Evolutionary conservation across 805 yeast genomes (phyloP).

Genomic region (Candida arabinofermentans): DNA sequence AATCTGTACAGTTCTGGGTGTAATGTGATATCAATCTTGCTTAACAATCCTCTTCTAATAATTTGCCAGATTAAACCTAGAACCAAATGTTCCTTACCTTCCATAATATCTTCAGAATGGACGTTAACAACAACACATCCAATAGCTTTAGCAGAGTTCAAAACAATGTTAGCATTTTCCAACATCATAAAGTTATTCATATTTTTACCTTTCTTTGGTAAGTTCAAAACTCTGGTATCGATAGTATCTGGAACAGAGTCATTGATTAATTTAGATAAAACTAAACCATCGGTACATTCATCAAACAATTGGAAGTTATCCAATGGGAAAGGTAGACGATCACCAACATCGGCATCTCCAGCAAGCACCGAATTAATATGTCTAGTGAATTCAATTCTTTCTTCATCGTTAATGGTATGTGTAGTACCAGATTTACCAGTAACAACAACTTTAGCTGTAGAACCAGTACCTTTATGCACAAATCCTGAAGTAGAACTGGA

Average conservation of each 20-base stretch:
- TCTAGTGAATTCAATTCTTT: constrained; percentile 90
- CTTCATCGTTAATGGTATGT: constrained; percentile 96
- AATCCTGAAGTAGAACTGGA: constrained; percentile 30
- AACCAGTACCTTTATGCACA: constrained; percentile 49
- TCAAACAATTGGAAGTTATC: constrained; percentile 95
- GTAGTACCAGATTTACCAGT: constrained; percentile 88
- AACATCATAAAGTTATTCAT: constrained; percentile 93
- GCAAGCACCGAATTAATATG: constrained; percentile 90
- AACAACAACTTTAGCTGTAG: constrained; percentile 69
- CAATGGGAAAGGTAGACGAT: constrained; percentile 84
- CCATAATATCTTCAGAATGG: constrained; percentile 89
- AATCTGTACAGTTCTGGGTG: constrained; percentile 96
- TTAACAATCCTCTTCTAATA: constrained; percentile 89
- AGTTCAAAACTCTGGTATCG: constrained; percentile 93
- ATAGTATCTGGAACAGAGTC: constrained; percentile 98
- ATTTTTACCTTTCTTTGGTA: constrained; percentile 74
- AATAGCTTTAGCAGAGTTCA: constrained; percentile 97
- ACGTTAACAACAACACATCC: constrained; percentile 98
- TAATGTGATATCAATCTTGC: constrained; percentile 91
- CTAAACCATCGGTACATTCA: constrained; percentile 93
- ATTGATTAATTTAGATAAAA: constrained; percentile 87
- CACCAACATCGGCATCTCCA: constrained; percentile 83
- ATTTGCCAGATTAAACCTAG: constrained; percentile 96
- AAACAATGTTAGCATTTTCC: constrained; percentile 96
- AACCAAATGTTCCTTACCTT: constrained; percentile 89